phyloP scores from a whole-genome alignment of 768 basidiomycete genomes.

The Auricularia auricula-judae region DNA sequence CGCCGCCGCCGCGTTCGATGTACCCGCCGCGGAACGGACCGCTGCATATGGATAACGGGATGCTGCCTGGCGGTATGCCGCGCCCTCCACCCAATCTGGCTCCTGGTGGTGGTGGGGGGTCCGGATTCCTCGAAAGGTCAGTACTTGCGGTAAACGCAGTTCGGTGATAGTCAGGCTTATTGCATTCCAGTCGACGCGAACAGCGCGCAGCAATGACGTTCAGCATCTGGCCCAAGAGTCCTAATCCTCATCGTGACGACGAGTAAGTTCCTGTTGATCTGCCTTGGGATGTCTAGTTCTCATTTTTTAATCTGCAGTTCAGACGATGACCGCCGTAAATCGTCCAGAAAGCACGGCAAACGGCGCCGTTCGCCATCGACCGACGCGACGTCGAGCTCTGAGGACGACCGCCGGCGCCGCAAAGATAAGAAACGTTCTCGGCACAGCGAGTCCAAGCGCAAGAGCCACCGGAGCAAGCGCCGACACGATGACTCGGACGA shows the following conservation, averaged over 20 bases:
- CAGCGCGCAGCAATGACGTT: conserved; percentile 49
- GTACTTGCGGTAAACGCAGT: conserved; percentile 11
- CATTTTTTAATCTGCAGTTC: not conserved
- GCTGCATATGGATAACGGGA: conserved; percentile 10
- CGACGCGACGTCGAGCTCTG: conserved; percentile 26
- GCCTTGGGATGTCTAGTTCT: not conserved
- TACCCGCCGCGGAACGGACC: conserved; percentile 33
- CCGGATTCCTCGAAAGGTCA: conserved; percentile 62
- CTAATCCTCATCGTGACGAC: conserved; percentile 50
- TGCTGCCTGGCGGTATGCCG: not conserved
- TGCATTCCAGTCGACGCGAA: conserved; percentile 44
- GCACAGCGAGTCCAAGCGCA: conserved; percentile 13
- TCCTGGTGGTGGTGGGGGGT: conserved; percentile 11
- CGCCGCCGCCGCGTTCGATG: conserved; percentile 44
- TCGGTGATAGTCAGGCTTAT: conserved; percentile 1
- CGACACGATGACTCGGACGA: conserved; percentile 15
- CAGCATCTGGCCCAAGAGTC: conserved; percentile 76
- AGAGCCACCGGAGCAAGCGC: conserved; percentile 21
- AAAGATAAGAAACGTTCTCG: conserved; percentile 43
- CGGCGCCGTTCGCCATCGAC: conserved; percentile 31
- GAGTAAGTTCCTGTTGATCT: conserved; percentile 30
- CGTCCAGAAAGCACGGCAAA: conserved; percentile 34
- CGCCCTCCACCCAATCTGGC: not conserved
- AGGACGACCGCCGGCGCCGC: conserved; percentile 37
- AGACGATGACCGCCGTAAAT: conserved; percentile 47